These are phyloP conservation scores for Phylloboletellus chloephorus DNA, from an alignment of 1,284 basidiomycete species.

Conservation along the genomic window DNA sequence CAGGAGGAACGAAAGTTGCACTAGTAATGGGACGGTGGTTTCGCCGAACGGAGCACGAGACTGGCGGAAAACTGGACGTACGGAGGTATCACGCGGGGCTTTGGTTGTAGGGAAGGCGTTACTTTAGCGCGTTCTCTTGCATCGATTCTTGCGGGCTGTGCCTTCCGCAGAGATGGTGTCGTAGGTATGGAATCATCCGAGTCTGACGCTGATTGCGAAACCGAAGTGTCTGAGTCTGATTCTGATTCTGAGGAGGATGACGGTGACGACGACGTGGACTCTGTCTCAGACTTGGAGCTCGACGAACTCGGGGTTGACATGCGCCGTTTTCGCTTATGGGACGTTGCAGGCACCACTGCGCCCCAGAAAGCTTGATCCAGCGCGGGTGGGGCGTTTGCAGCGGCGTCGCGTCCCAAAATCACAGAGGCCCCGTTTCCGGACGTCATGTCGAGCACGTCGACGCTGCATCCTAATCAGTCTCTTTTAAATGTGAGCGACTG, in stretches of 20 bases:
- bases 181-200: conserved; percentile 5
- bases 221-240: conserved; percentile 24
- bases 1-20: conserved; percentile 46
- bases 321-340: conserved; percentile 28
- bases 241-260: conserved; percentile 18
- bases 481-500: too few relatives aligned
- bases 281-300: conserved; percentile 9
- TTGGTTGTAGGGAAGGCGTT: neutral
- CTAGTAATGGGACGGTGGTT: conserved; percentile 1
- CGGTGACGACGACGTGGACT: conserved; percentile 1
- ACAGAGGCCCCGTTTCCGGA: neutral
- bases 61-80: conserved; percentile 7
- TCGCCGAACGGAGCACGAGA: neutral
- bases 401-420: too few relatives aligned
- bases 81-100: neutral
- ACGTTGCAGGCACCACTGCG: neutral
- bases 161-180: conserved; percentile 1
- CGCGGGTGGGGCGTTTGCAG: neutral
- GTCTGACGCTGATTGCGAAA: conserved; percentile 25
- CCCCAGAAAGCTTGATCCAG: neutral
- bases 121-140: neutral
- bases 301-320: conserved; percentile 13
- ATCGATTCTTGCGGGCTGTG: neutral
- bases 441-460: conserved; percentile 6
- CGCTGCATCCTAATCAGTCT: conserved; percentile 9